Evolutionary conservation across 2,329 filamentous ascomycete genomes (phyloP).

Genomic region (Fusarium armeniacum): DNA sequence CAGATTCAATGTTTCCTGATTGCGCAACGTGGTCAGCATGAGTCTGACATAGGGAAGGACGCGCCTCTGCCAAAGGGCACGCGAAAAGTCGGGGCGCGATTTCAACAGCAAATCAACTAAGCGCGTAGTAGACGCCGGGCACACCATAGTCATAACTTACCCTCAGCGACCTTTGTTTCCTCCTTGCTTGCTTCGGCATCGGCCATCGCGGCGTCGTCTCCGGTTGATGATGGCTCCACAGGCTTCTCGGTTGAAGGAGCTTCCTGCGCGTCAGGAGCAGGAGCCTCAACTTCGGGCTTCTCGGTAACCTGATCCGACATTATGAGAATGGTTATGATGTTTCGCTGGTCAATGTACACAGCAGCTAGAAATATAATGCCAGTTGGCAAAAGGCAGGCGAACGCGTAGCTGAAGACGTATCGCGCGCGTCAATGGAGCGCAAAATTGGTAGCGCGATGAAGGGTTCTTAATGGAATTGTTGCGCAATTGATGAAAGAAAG

Average conservation of each 20-base stretch:
- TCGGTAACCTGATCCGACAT: conserved; percentile 59
- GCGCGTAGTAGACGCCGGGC: conserved; percentile 25
- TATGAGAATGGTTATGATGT: conserved; percentile 45
- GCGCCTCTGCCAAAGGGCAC: conserved; percentile 38
- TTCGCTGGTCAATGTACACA: conserved; percentile 38
- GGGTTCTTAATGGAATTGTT: conserved; percentile 49
- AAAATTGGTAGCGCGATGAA: conserved; percentile 52
- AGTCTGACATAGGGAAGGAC: conserved; percentile 40
- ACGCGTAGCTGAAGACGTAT: conserved; percentile 52
- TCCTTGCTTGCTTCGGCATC: conserved; percentile 48
- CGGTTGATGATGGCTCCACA: conserved; percentile 42
- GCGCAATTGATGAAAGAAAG: conserved; percentile 52
- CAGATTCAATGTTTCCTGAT: conserved; percentile 50
- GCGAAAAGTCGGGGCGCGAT: conserved; percentile 28
- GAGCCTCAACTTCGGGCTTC: conserved; percentile 55
- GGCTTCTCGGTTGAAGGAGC: conserved; percentile 46
- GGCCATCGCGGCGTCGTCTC: conserved; percentile 46
- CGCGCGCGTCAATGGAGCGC: conserved; percentile 51
- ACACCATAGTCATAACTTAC: conserved; percentile 48
- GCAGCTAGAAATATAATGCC: conserved; percentile 35
- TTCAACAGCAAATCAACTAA: conserved; percentile 14
- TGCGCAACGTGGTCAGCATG: conserved; percentile 49
- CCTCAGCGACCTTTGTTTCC: conserved; percentile 50
- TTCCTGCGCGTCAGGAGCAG: conserved; percentile 52
- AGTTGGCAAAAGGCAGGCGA: conserved; percentile 43